Evolutionary conservation across 164 flowering plant genomes (phyloP).

Genomic region (Echeveria elegans): DNA sequence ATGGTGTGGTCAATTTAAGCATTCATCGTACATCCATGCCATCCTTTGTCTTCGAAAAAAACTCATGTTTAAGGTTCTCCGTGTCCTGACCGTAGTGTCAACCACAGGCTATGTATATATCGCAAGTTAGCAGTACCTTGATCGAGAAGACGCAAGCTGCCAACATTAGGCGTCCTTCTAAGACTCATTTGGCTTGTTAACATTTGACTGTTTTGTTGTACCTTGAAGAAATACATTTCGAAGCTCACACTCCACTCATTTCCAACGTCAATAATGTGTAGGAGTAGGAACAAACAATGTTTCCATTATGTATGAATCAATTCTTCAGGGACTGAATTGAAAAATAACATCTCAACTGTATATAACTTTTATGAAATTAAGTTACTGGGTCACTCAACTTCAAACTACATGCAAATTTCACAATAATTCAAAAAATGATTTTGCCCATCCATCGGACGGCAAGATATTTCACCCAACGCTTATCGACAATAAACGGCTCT

Average conservation of each 20-base stretch:
- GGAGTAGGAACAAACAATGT: too few species aligned
- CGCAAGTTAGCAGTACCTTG: not conserved
- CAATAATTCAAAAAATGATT: too few species aligned
- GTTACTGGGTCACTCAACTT: too few species aligned
- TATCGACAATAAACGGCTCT: constrained; percentile 11
- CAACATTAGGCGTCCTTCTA: not conserved
- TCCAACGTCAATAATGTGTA: too few species aligned
- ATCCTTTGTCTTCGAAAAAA: not conserved
- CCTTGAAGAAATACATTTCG: too few species aligned
- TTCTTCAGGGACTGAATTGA: not conserved
- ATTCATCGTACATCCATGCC: constrained; percentile 4
- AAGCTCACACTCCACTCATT: too few species aligned
- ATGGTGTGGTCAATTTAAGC: constrained; percentile 4
- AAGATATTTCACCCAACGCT: constrained; percentile 3
- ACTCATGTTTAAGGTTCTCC: not conserved
- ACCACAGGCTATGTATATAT: constrained; percentile 2
- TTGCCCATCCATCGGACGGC: constrained; percentile 2
- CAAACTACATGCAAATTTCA: too few species aligned
- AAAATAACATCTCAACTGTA: too few species aligned
- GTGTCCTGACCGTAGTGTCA: not conserved
- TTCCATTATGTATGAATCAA: too few species aligned
- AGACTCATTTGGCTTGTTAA: not conserved
- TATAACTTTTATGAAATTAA: too few species aligned
- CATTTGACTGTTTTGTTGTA: not conserved
- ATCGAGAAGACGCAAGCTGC: too few species aligned